Evolutionary conservation across 1,284 basidiomycete genomes (phyloP).

Genomic region (Takashimella koratensis): DNA sequence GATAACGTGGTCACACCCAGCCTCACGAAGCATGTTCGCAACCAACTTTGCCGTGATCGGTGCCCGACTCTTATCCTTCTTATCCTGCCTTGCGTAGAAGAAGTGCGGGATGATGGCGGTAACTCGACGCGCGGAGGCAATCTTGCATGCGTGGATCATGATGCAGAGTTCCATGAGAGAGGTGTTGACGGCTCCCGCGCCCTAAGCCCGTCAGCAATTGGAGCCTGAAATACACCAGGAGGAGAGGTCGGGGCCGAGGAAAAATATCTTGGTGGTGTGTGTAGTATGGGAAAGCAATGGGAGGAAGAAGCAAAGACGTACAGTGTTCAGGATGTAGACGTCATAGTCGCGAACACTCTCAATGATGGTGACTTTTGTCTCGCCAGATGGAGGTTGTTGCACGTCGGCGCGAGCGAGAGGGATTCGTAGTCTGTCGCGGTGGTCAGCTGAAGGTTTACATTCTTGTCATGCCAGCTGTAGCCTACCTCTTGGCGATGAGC

Average conservation of each 20-base stretch:
- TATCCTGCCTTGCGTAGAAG: constrained; percentile 95
- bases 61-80: constrained; percentile 98
- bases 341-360: constrained; percentile 98
- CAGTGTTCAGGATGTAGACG: constrained; percentile 97
- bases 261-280: too few species aligned
- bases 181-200: constrained; percentile 63
- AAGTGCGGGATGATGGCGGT: constrained; percentile 94
- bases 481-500: constrained; percentile 84
- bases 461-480: too few species aligned
- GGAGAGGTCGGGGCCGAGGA: too few species aligned
- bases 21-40: constrained; percentile 97
- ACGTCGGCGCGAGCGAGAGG: constrained; percentile 80
- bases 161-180: constrained; percentile 95
- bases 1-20: constrained; percentile 97
- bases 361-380: constrained; percentile 84
- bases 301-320: constrained; percentile 24
- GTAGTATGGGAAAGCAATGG: too few species aligned
- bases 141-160: constrained; percentile 99
- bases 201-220: constrained; percentile 27
- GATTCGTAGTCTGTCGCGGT: constrained; percentile 72
- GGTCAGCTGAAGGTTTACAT: too few species aligned
- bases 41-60: constrained; percentile 99
- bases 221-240: too few species aligned
- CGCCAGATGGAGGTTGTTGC: constrained; percentile 83
- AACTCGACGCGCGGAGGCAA: constrained; percentile 90